Conservation (phyloP, 495 filamentous ascomycete genomes). For the Viridothelium virens region DNA sequence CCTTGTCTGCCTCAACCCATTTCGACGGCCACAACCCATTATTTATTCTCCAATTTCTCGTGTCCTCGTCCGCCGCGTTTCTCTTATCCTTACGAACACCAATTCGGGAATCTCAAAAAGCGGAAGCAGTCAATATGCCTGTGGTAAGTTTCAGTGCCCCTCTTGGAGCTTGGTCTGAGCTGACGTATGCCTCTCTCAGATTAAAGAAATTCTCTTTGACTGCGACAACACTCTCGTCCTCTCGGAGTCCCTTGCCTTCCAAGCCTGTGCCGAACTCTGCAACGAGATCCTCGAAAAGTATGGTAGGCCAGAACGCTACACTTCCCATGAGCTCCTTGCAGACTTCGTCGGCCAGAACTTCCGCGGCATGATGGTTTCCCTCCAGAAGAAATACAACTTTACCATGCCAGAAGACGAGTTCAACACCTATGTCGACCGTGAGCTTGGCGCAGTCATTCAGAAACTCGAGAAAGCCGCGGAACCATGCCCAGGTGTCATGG, state of each 20-base stretch:
- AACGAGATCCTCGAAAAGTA: constrained; percentile 76
- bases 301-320: constrained; percentile 64
- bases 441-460: constrained; percentile 76
- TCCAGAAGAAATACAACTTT: constrained; percentile 72
- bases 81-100: neutral
- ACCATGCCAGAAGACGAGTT: constrained; percentile 58
- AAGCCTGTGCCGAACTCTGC: constrained; percentile 85
- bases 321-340: constrained; percentile 64
- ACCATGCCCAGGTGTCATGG: constrained; percentile 66
- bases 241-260: constrained; percentile 86
- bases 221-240: constrained; percentile 97
- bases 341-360: constrained; percentile 97
- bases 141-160: constrained; percentile 14
- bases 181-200: constrained; percentile 38
- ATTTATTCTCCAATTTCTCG: no score
- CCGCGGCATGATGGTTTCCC: constrained; percentile 74
- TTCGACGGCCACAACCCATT: no score
- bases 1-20: neutral
- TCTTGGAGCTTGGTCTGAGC: neutral
- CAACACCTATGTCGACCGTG: constrained; percentile 65
- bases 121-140: constrained; percentile 20
- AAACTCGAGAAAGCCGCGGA: constrained; percentile 64
- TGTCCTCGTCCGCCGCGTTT: no score
- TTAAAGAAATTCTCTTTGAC: constrained; percentile 82
- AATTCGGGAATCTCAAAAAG: neutral